These are phyloP conservation scores for Aspergillus candidus DNA, from an alignment of 2,329 filamentous ascomycete genomes.

Conservation along the genomic window DNA sequence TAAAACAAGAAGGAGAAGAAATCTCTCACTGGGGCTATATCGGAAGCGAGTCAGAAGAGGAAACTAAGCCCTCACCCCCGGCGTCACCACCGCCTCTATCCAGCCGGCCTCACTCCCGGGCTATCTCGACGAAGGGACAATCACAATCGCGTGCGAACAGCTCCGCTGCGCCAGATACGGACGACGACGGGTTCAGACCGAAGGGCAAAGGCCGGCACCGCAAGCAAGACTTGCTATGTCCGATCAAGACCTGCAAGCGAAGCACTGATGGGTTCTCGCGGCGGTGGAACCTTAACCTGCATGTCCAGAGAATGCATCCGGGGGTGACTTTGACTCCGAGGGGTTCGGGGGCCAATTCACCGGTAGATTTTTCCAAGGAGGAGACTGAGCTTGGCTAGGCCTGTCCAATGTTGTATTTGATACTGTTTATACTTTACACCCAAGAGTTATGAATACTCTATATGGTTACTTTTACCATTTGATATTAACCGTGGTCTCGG, in stretches of 20 bases:
- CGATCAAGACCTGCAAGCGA: constrained; percentile 24
- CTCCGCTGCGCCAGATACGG: constrained; percentile 4
- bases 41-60: constrained; percentile 27
- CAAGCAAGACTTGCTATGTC: constrained; percentile 27
- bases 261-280: constrained; percentile 30
- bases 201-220: constrained; percentile 23
- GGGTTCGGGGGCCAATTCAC: no score
- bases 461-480: no score
- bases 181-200: background rate
- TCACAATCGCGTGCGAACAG: constrained; percentile 11
- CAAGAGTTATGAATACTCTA: no score
- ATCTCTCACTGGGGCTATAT: constrained; percentile 22
- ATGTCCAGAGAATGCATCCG: constrained; percentile 30
- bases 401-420: no score
- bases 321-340: background rate
- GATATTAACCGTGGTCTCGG: no score
- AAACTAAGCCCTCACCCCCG: background rate
- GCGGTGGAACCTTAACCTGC: constrained; percentile 33
- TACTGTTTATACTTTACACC: no score
- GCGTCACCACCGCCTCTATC: background rate
- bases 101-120: constrained; percentile 6
- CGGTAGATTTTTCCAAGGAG: no score
- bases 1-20: constrained; percentile 15
- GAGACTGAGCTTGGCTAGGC: no score
- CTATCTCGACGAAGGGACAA: constrained; percentile 7